Percentiles rank a stretch among this genome's conserved stretches.
phyloP scores from a whole-genome alignment of 495 filamentous ascomycete genomes.

The Rostrohypoxylon terebratum region DNA sequence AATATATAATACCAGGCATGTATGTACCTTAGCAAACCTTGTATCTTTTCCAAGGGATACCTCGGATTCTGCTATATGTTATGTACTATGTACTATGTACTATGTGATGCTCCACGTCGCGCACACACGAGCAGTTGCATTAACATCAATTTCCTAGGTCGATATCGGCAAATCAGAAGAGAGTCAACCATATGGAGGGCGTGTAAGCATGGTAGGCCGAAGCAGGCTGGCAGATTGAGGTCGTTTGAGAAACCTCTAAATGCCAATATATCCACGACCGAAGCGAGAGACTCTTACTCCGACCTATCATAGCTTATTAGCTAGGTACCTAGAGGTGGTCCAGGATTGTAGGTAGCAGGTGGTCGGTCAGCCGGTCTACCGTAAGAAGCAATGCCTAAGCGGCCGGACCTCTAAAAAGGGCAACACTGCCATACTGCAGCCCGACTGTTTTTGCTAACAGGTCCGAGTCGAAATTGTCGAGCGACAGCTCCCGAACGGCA shows the following conservation, averaged over 20 bases:
- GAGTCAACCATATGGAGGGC: background rate
- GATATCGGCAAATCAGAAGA: constrained; percentile 17
- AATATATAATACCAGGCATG: background rate
- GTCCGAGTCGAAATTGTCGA: constrained; percentile 17
- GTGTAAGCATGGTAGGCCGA: background rate
- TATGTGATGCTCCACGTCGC: constrained; percentile 24
- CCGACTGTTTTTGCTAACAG: constrained; percentile 25
- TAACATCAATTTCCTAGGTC: constrained; percentile 13
- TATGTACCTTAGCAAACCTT: background rate
- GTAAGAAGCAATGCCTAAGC: constrained; percentile 22
- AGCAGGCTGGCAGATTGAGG: background rate
- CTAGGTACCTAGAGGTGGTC: background rate
- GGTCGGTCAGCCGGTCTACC: constrained; percentile 19
- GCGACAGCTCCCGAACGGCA: constrained; percentile 23
- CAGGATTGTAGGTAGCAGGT: background rate
- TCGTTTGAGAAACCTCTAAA: constrained; percentile 10
- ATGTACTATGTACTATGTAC: constrained; percentile 4
- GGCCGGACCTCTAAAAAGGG: constrained; percentile 5
- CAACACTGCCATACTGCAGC: constrained; percentile 5
- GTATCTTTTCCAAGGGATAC: constrained; percentile 38
- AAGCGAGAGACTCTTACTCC: background rate
- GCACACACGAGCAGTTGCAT: constrained; percentile 35
- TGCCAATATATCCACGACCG: constrained; percentile 4
- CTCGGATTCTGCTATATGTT: background rate
- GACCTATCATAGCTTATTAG: constrained; percentile 5